These are phyloP conservation scores for Solanum gandarillasii DNA, from an alignment of 257 asterid genomes.

Conservation along the genomic window DNA sequence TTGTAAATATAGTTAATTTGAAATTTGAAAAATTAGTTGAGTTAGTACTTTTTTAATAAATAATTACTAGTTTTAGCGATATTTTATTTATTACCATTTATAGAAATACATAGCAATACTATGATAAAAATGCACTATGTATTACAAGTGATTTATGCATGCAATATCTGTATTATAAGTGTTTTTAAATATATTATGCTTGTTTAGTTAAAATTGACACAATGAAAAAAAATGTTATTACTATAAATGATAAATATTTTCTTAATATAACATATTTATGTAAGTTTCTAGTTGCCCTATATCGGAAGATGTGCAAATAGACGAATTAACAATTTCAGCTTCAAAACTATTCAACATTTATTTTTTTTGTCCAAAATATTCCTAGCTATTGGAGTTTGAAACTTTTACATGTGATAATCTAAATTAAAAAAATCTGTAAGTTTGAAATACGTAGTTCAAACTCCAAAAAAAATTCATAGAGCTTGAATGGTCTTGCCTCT, in stretches of 20 bases:
- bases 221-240: too few relatives aligned
- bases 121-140: neutral
- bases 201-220: neutral
- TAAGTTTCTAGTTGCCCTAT: neutral
- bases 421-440: too few relatives aligned
- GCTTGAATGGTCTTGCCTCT: neutral
- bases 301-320: neutral
- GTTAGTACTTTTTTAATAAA: neutral
- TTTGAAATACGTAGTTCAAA: too few relatives aligned
- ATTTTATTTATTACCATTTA: too few relatives aligned
- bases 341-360: neutral
- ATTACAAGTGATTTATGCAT: neutral
- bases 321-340: neutral
- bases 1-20: too few relatives aligned
- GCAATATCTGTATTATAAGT: too few relatives aligned
- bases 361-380: neutral
- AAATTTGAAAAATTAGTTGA: too few relatives aligned
- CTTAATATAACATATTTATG: too few relatives aligned
- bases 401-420: neutral
- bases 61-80: too few relatives aligned
- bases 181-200: too few relatives aligned
- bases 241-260: too few relatives aligned
- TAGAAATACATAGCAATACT: neutral
- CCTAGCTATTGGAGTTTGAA: neutral
- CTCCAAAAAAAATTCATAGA: too few relatives aligned